phyloP scores from a whole-genome alignment of 805 yeast species.

The Wickerhamiella shivajii region DNA sequence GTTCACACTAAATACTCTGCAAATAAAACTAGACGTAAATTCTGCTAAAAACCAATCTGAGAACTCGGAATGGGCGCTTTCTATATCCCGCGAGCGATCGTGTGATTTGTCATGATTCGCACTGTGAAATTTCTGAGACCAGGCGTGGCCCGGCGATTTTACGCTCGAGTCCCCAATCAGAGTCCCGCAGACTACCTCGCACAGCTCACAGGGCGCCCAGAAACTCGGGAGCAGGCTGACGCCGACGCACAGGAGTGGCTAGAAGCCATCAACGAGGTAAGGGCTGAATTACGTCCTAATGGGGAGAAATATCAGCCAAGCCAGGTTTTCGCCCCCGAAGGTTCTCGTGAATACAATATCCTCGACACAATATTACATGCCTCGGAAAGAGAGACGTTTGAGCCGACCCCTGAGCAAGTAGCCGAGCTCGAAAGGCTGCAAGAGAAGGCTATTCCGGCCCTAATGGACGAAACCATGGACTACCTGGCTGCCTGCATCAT shows the following conservation, averaged over 20 bases:
- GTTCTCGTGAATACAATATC: constrained; percentile 23
- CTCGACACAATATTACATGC: constrained; percentile 10
- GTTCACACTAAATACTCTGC: too few relatives aligned
- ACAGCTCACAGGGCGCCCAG: constrained; percentile 9
- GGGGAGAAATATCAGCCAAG: constrained; percentile 27
- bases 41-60: too few relatives aligned
- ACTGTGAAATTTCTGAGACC: too few relatives aligned
- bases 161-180: too few relatives aligned
- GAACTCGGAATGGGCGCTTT: too few relatives aligned
- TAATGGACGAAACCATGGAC: constrained; percentile 54
- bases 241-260: constrained; percentile 31
- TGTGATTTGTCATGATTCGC: too few relatives aligned
- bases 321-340: constrained; percentile 30
- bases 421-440: constrained; percentile 38
- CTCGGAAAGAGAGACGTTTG: constrained; percentile 2
- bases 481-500: constrained; percentile 76
- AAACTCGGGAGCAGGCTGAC: constrained; percentile 21
- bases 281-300: constrained; percentile 27
- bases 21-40: too few relatives aligned
- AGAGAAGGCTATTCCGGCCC: constrained; percentile 42
- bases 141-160: too few relatives aligned
- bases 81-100: too few relatives aligned
- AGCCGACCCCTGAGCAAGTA: constrained; percentile 51
- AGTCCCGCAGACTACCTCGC: constrained; percentile 16
- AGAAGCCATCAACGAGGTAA: constrained; percentile 27